phyloP scores from a whole-genome alignment of 345 rosid genomes.

The Eucalyptus guilfoylei region DNA sequence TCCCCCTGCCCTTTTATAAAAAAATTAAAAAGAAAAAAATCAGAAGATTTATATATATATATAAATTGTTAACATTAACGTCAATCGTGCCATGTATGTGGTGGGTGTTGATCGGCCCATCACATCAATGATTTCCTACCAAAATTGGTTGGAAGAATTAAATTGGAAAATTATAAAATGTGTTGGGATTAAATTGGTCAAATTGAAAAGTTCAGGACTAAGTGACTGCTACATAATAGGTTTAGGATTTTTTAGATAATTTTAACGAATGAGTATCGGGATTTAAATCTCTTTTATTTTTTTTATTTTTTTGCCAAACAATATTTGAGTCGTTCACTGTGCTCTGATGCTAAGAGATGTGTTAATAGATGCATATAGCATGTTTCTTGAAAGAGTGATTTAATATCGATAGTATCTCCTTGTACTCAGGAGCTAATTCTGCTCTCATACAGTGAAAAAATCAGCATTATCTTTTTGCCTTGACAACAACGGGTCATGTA shows the following conservation, averaged over 20 bases:
- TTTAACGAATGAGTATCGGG: neutral
- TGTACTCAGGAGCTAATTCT: neutral
- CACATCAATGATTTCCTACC: too few relatives aligned
- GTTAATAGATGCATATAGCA: neutral
- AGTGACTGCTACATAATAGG: neutral
- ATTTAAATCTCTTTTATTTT: neutral
- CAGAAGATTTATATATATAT: neutral
- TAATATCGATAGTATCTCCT: neutral
- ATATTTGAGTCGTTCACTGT: neutral
- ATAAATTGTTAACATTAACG: rapidly evolving
- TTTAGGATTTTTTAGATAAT: neutral
- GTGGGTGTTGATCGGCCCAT: neutral
- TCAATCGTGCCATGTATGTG: neutral
- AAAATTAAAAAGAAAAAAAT: too few relatives aligned
- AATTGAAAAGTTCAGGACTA: rapidly evolving
- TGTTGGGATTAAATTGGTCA: neutral
- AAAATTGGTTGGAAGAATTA: too few relatives aligned
- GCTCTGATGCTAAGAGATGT: neutral
- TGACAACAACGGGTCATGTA: neutral
- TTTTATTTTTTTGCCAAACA: neutral
- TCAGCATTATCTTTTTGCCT: neutral
- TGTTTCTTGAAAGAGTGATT: neutral
- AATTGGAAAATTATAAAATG: too few relatives aligned
- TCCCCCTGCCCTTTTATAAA: too few relatives aligned
- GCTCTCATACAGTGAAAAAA: neutral